Base-by-base conservation (phyloP, 1,139 yeast genomes). In the Suhomyces guaymorum region DNA sequence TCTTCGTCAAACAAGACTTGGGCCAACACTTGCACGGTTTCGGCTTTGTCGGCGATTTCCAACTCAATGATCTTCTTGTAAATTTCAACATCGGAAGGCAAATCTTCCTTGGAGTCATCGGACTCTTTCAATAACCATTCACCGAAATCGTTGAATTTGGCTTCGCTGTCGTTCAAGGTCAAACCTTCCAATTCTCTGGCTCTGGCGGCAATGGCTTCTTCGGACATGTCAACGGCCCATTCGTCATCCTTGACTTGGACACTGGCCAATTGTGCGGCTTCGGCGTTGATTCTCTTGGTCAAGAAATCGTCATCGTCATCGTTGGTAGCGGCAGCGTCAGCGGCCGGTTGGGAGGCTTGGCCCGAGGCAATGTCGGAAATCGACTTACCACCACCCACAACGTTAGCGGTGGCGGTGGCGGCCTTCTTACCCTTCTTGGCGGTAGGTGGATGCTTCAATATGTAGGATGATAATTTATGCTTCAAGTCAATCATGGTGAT, bases 171-270 rank as follows among this genome's bases (percentile, higher is more conserved):
- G 29, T 63, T 51, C 57, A 78, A 61, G 26, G 64, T 57, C 44
- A 78, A 52, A 28, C 78, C 82, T 63, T 89, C 95, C 47, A 90
- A 73, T 57, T 85, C 95, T 54, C 80, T 73, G 38, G 96, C 96
- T 66, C 99, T 86, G 27, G 87, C 89, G 56, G 86, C 84, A 50
- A 94, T 88, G 36, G 98, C 98, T 63, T 89, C 98, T 59, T 86
- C 95, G 34, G 96, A 86, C 80, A 92, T 86, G 61, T 92, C 99
- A 34, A 90, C 97, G 14, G 97, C 89, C 98, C 98, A 92, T 47
- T 88, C 96, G 51, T 87, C 97, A 56, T 89, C 96, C 46, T 80
- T 79, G 32, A 75, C 75, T 48, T 79, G 82, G 38, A 84, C 79
- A 39, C 78, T 75, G 44, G 64, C 65, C 46, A 86, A 70, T 33